phyloP scores from a whole-genome alignment of 192 early-diverging fungal species.

The Linnemannia hyalina region DNA sequence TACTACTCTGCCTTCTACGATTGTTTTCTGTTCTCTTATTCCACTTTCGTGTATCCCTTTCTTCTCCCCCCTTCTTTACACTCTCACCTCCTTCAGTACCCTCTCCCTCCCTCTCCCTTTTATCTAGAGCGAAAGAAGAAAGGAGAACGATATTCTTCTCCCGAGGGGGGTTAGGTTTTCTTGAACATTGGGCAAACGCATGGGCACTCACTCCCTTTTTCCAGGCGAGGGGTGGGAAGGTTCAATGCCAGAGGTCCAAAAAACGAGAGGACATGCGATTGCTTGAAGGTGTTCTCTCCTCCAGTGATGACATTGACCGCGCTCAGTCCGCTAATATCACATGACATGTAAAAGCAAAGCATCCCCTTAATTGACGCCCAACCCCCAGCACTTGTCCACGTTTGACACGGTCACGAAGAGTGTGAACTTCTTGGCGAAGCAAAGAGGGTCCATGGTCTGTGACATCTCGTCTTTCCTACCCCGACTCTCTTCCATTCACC shows the following conservation, averaged over 20 bases:
- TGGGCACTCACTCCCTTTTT: neutral
- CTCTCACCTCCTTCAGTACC: neutral
- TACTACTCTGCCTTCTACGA: no score
- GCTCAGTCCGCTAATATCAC: neutral
- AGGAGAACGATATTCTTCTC: neutral
- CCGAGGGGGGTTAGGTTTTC: neutral
- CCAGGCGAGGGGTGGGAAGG: neutral
- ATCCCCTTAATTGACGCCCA: neutral
- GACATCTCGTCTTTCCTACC: neutral
- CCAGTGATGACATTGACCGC: neutral
- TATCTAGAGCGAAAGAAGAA: neutral
- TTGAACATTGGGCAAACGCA: neutral
- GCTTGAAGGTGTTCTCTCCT: no score
- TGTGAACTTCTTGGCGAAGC: neutral
- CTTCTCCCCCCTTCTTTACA: no score
- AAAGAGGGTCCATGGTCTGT: neutral
- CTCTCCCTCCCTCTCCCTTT: neutral
- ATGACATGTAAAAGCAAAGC: neutral
- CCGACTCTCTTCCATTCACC: neutral
- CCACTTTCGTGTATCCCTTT: no score
- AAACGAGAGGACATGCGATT: slow-evolving; percentile 1
- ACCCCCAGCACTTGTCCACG: neutral
- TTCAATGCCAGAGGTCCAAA: neutral
- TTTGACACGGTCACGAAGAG: neutral
- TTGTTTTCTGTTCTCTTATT: no score